phyloP scores from a whole-genome alignment of 2,329 filamentous ascomycete species.

The Hypoxylon sp. region DNA sequence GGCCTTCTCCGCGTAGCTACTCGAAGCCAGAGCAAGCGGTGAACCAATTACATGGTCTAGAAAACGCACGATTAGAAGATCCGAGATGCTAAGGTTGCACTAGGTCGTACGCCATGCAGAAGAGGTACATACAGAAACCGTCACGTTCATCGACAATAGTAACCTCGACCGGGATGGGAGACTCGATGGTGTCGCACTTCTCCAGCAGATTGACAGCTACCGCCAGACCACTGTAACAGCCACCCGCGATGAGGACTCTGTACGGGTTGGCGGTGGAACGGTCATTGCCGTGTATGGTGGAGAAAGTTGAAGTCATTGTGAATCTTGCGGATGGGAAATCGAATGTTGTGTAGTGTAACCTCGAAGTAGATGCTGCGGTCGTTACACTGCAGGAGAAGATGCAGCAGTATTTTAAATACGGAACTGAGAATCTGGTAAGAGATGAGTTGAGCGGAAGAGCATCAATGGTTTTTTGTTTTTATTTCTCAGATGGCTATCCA shows the following conservation, averaged over 20 bases:
- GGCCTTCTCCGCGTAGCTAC: slow-evolving; percentile 71
- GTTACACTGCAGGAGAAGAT: slow-evolving; percentile 15
- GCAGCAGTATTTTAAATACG: slow-evolving; percentile 26
- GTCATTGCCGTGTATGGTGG: slow-evolving; percentile 15
- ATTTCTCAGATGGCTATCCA: slow-evolving; percentile 9
- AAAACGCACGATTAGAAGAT: slow-evolving; percentile 16
- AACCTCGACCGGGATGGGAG: slow-evolving; percentile 71
- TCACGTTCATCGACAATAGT: slow-evolving; percentile 84
- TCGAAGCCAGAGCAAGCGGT: slow-evolving; percentile 75
- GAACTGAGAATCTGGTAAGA: slow-evolving; percentile 14
- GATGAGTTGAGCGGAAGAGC: slow-evolving; percentile 25
- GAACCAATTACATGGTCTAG: slow-evolving; percentile 81
- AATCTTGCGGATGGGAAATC: slow-evolving; percentile 27
- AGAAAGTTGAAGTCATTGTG: slow-evolving; percentile 33
- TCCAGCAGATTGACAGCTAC: slow-evolving; percentile 75
- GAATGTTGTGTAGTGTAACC: slow-evolving; percentile 21
- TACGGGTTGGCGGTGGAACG: slow-evolving; percentile 52
- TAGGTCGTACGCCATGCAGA: not conserved
- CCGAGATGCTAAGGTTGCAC: slow-evolving; percentile 12
- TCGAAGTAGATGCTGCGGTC: slow-evolving; percentile 8
- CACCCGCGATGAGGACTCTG: slow-evolving; percentile 75
- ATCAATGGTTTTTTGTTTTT: slow-evolving; percentile 21
- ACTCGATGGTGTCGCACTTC: slow-evolving; percentile 64
- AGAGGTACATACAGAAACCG: slow-evolving; percentile 75
- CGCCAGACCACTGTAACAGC: slow-evolving; percentile 78